phyloP scores from a whole-genome alignment of 495 filamentous ascomycete species.

The Penicillium subrubescens region DNA sequence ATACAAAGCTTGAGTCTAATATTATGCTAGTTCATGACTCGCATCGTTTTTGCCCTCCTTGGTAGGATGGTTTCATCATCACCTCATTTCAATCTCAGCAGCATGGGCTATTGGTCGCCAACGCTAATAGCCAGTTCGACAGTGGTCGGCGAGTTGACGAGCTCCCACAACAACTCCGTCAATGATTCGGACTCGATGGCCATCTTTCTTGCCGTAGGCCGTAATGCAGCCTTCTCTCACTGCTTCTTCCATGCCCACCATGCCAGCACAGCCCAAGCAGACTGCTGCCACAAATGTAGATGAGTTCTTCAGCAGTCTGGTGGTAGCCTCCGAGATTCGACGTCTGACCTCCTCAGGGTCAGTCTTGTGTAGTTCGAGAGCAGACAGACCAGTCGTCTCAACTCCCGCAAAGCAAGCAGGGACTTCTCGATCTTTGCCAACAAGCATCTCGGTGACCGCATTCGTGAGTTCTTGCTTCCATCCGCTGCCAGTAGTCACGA shows the following conservation, averaged over 20 bases:
- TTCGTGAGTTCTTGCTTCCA: constrained; percentile 74
- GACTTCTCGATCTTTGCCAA: constrained; percentile 23
- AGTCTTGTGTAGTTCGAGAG: constrained; percentile 74
- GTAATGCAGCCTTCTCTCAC: constrained; percentile 70
- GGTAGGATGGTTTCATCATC: background rate
- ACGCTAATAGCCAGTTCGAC: constrained; percentile 38
- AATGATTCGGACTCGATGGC: constrained; percentile 66
- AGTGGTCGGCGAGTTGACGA: constrained; percentile 58
- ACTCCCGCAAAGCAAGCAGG: constrained; percentile 70
- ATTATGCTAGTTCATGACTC: background rate
- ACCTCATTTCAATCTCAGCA: background rate
- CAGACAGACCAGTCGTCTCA: constrained; percentile 80
- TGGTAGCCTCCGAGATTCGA: constrained; percentile 70
- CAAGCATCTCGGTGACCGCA: constrained; percentile 58
- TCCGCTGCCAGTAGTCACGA: constrained; percentile 82
- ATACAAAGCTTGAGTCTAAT: background rate
- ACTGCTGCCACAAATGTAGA: constrained; percentile 50
- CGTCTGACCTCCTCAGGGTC: constrained; percentile 63
- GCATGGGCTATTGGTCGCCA: background rate
- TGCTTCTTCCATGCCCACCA: constrained; percentile 84
- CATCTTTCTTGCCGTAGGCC: constrained; percentile 61
- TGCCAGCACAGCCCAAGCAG: constrained; percentile 81
- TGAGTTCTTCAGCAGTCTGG: constrained; percentile 58
- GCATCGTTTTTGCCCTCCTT: too few relatives aligned
- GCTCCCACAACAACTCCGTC: constrained; percentile 85